These are phyloP conservation scores for Fusarium chaquense DNA, from an alignment of 2,329 filamentous ascomycete genomes.

Conservation along the genomic window DNA sequence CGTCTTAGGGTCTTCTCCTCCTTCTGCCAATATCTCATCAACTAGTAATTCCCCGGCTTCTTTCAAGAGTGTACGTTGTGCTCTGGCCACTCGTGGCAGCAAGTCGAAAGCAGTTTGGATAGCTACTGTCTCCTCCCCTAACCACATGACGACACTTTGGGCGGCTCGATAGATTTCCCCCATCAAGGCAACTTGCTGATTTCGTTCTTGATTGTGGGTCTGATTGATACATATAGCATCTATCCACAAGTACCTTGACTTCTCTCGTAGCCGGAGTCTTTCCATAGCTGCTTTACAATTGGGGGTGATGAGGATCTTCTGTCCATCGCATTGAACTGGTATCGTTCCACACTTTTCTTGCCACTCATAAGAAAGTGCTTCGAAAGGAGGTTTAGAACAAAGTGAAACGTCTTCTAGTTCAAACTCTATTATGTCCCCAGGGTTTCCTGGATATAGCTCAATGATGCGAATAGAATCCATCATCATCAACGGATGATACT, in stretches of 20 bases:
- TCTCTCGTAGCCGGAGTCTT: neutral
- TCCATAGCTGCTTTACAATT: neutral
- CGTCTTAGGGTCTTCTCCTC: neutral
- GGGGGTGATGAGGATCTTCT: neutral
- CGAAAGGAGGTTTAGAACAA: neutral
- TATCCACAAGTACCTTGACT: neutral
- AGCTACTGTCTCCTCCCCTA: neutral
- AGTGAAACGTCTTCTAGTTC: neutral
- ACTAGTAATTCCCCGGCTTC: accelerated
- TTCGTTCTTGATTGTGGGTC: neutral
- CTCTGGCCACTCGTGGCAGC: neutral
- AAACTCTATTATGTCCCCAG: neutral
- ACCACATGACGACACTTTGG: neutral
- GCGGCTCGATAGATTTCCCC: neutral
- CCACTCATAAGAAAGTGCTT: neutral
- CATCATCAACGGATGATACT: neutral
- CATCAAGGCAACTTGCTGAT: neutral
- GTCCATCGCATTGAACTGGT: neutral
- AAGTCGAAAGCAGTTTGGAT: neutral
- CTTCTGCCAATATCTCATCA: accelerated
- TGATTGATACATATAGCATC: neutral
- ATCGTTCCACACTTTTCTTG: neutral
- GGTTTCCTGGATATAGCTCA: neutral
- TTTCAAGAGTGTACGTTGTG: neutral
- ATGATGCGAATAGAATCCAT: neutral